Evolutionary conservation across 805 yeast genomes (phyloP), one percentile per base, ranked within the genome.

Genomic region (Crinitomyces ghanaensis): DNA sequence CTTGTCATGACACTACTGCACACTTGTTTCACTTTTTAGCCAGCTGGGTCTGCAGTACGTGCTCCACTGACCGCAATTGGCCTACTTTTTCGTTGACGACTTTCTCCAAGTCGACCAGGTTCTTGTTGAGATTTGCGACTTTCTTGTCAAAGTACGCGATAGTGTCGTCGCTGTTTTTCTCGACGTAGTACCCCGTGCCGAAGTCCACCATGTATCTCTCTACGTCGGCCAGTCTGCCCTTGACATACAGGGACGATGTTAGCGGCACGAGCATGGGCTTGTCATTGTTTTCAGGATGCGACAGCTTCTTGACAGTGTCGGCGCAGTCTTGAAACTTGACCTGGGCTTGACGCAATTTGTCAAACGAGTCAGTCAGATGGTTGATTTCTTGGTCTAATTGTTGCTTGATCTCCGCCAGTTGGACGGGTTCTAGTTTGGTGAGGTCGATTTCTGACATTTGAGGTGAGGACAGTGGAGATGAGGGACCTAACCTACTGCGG

Each of bases 141-240:
- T 91, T 84, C 36, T 63, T 66, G 38, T 76, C 70, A 54, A 83
- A 88, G 49, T 84, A 88, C 35, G 54, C 56, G 40, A 71, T 62
- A 2, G 95, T 78, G 30, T 80, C 84, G 5, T 61, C 60, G 19
- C 45, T 13, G 22, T 45, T 51, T 44, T 91, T 91, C 51, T 84
- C 95, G 12, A 85, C 86, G 52, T 70, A 91, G 53, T 91, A 91
- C 2, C 97, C 97, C 0, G 98, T 91, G 22, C 98, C 98, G 17
- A 91, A 77, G 52, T 91, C 98, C 6, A 91, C 95, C 53, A 91
- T 63, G 48, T 78, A 91, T 38, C 68, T 74, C 39, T 76, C 68
- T 33, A 68, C 68, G 37, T 78, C 72, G 28, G 66, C 63, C 33
- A 82, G 67, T 34, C 63, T 70, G 2, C 97, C 98, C 3, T 95